Evolutionary conservation across 1,284 basidiomycete species (phyloP).

Genomic region (Mycena citricolor): DNA sequence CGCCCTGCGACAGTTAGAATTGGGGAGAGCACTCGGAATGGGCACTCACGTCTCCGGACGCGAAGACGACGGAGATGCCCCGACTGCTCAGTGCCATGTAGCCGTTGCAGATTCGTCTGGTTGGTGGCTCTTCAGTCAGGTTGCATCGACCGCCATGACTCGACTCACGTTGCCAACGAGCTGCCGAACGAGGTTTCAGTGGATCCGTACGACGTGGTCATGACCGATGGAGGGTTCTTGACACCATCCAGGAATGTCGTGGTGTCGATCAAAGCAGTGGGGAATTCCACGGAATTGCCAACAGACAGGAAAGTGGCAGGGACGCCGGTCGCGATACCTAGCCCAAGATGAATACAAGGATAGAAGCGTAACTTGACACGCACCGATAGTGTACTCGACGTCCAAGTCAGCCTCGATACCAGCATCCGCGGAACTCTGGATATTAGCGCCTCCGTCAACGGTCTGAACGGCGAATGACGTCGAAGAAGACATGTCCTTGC

Average conservation of each 20-base stretch:
- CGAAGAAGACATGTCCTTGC: constrained; percentile 1
- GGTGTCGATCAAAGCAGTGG: constrained; percentile 29
- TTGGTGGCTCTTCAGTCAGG: constrained; percentile 37
- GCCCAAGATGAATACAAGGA: background rate
- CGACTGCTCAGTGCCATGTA: constrained; percentile 38
- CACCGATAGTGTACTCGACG: constrained; percentile 44
- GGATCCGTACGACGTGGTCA: constrained; percentile 14
- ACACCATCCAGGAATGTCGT: constrained; percentile 25
- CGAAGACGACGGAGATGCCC: constrained; percentile 48
- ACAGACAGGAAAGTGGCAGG: constrained; percentile 5
- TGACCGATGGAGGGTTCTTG: constrained; percentile 27
- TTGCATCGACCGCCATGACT: background rate
- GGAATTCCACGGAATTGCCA: constrained; percentile 1
- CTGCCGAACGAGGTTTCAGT: constrained; percentile 10
- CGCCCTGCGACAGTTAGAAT: constrained; percentile 29
- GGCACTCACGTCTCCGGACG: constrained; percentile 42
- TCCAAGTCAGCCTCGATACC: constrained; percentile 43
- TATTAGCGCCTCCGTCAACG: constrained; percentile 32
- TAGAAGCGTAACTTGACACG: background rate
- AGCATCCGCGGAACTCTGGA: background rate
- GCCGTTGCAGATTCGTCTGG: constrained; percentile 23
- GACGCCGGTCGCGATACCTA: constrained; percentile 30
- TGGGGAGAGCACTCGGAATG: background rate
- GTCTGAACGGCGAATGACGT: constrained; percentile 4
- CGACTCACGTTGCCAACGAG: constrained; percentile 17